Evolutionary conservation across 257 asterid species (phyloP).

Genomic region (Datura wrightii): DNA sequence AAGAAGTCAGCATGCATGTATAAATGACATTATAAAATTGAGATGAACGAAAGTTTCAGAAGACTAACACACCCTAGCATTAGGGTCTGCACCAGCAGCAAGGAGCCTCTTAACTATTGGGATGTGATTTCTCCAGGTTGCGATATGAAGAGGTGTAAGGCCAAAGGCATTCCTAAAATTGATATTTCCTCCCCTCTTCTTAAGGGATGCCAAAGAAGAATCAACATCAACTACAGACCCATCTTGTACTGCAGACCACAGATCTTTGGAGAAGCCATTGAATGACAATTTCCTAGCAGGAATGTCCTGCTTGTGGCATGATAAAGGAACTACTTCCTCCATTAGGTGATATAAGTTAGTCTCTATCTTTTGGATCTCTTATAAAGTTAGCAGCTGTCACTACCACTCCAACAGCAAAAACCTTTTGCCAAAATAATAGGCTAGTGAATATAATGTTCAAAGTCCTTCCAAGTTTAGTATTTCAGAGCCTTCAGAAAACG

Average conservation of each 20-base stretch:
- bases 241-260: slow-evolving; percentile 72
- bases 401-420: not conserved
- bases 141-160: slow-evolving; percentile 87
- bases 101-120: slow-evolving; percentile 88
- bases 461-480: slow-evolving; percentile 12
- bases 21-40: slow-evolving; percentile 37
- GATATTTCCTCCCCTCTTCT: slow-evolving; percentile 82
- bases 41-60: slow-evolving; percentile 40
- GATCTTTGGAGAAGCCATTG: slow-evolving; percentile 59
- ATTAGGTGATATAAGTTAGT: slow-evolving; percentile 35
- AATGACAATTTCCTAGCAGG: slow-evolving; percentile 49
- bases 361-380: not conserved
- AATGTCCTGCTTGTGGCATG: slow-evolving; percentile 62
- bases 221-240: slow-evolving; percentile 81
- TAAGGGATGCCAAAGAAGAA: slow-evolving; percentile 62
- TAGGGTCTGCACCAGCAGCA: slow-evolving; percentile 98
- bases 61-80: slow-evolving; percentile 81
- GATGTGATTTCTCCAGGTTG: slow-evolving; percentile 92
- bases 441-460: not conserved
- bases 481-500: not conserved
- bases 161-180: slow-evolving; percentile 80
- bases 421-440: not conserved
- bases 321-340: slow-evolving; percentile 63
- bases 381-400: slow-evolving; percentile 7
- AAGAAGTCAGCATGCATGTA: slow-evolving; percentile 39